Conservation (phyloP, 176 grass and related monocot genomes). For the Avena atlantica region DNA sequence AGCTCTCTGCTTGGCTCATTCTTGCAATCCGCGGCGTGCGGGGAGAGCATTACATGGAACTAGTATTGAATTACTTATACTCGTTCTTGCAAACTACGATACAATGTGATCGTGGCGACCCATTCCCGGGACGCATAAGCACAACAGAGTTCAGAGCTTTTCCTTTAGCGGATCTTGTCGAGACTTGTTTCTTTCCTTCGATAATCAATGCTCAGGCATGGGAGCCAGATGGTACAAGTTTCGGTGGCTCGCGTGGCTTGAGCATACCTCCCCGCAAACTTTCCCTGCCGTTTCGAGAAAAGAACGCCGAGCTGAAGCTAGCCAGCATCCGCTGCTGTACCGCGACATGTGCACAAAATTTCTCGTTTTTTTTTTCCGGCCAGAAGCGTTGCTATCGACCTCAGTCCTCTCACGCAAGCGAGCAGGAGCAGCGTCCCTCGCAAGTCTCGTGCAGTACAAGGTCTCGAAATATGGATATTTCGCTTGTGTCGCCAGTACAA, state of each 20-base stretch:
- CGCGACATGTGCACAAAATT: neutral
- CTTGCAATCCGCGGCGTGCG: no score
- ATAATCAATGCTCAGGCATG: neutral
- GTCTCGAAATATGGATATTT: neutral
- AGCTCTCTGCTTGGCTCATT: no score
- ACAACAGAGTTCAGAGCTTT: no score
- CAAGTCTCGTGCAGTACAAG: conserved; percentile 33
- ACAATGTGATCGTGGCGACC: neutral
- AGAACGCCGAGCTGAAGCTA: neutral
- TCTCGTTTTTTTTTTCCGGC: neutral
- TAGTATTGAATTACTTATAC: neutral
- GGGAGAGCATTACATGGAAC: neutral
- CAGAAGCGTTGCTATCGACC: neutral
- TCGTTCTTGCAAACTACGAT: neutral
- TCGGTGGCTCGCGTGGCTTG: neutral
- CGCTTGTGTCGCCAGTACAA: conserved; percentile 20
- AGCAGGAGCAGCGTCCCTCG: neutral
- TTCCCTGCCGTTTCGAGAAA: neutral
- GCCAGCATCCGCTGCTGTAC: neutral
- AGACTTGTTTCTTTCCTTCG: neutral
- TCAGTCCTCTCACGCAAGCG: neutral
- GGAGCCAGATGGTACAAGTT: neutral
- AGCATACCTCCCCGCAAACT: neutral
- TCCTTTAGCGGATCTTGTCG: no score
- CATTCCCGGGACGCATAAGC: neutral